Base-by-base conservation (phyloP, 139 green algal genomes). In the Tetraselmis chui region DNA sequence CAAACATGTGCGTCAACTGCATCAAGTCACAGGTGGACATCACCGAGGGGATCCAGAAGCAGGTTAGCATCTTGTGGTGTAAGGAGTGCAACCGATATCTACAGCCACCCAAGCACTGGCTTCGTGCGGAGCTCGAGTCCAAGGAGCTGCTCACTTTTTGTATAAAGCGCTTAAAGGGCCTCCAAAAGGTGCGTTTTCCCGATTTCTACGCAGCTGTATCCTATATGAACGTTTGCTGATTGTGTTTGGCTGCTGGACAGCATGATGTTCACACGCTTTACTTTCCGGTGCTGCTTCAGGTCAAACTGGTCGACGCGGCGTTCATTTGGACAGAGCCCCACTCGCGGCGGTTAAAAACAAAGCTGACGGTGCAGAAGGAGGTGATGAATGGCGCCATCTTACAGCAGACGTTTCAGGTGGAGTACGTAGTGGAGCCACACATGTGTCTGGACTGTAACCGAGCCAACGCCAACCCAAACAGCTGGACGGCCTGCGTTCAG, bases 241-340 rank as follows among this genome's bases (percentile, higher is more conserved):
- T n/a, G n/a, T n/a, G n/a, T n/a, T n/a, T n/a, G n/a, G n/a, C n/a
- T n/a, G n/a, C n/a, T n/a, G n/a, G n/a, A n/a, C n/a, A n/a, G n/a
- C n/a, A n/a, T n/a, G n/a, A n/a, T n/a, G n/a, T n/a, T n/a, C n/a
- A n/a, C n/a, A n/a, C n/a, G n/a, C n/a, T n/a, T n/a, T n/a, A n/a
- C n/a, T n/a, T n/a, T n/a, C n/a, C n/a, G n/a, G n/a, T n/a, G n/a
- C n/a, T n/a, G n/a, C n/a, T n/a, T n/a, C n/a, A 97, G 88, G 94
- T 98, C 2, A 98, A 99, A 90, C 94, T 99, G 22, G 91, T 98
- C 59, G 97, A 99, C 82, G 97, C 97, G n/a, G 92, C 92, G 0
- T 99, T 99, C 88, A 94, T 99, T 28, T 99, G 97, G 97, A 99
- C 97, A 26, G 97, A 99, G 91, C 97, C 97, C 1, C 97, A 99